Base-by-base conservation (phyloP, 2,329 filamentous ascomycete species). In the Zymoseptoria brevis region DNA sequence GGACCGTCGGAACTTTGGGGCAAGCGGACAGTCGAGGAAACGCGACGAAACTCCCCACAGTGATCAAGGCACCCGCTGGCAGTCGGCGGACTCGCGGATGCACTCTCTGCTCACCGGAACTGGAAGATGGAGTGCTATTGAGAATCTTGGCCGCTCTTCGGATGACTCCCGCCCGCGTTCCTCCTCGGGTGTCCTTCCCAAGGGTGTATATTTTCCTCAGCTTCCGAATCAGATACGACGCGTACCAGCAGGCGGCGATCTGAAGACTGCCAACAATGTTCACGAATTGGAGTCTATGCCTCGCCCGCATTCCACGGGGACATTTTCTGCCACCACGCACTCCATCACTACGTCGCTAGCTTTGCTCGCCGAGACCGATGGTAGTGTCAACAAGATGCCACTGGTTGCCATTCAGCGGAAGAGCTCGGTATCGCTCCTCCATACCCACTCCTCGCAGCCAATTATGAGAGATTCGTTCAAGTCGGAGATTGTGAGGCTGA, bases 401-500 rank as follows among this genome's bases (percentile, higher is more conserved):
- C 24, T 53, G 8, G 19, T 29, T 24, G 19, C 16, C 51, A 53
- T 57, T 50, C 56, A 60, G 50, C 64, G 61, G 29, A 70, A 62
- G 50, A 60, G 62, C 6, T 68, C 70, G 9, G 61, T 77, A 1
- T 76, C 76, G 4, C 65, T 80, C 16, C 71, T 80, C 1, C 73
- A 78, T 53, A 82, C 80, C 1, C 79, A 81, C 62, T 82, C 81
- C 2, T 83, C 82, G 2, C 80, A 83, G 61, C 79, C 82, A 1
- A 76, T 77, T 56, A 62, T 84, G 19, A 75, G 82, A 51, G 80
- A 81, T 1, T 96, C 92, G 0, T 96, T 97, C 66, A 90, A 97
- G 73, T 87, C 83, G 2, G 91, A 96, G 68, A 90, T 95, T 1
- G 86, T 92, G 60, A 89, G 89, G 67, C 83, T 99, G 57, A 90